Conservation (phyloP, 768 basidiomycete species). For the Suillus luteus region DNA sequence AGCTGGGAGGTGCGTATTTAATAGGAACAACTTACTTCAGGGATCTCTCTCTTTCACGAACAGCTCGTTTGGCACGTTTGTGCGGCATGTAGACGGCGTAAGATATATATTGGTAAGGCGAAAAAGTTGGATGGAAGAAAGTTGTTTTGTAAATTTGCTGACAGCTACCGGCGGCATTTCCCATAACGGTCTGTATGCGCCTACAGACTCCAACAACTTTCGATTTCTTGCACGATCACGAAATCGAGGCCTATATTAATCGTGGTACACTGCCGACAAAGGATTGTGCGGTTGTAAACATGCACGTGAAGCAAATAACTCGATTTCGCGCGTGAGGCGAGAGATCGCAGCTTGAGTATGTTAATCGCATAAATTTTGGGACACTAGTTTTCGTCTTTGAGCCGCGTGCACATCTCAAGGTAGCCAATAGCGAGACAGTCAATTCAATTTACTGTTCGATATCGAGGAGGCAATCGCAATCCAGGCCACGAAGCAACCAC, state of each 20-base stretch:
- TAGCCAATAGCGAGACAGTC: neutral
- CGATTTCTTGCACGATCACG: neutral
- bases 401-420: neutral
- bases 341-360: neutral
- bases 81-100: constrained; percentile 53
- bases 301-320: neutral
- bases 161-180: constrained; percentile 4
- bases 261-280: neutral
- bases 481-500: neutral
- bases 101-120: neutral
- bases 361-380: neutral
- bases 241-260: neutral
- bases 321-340: neutral
- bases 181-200: neutral
- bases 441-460: neutral
- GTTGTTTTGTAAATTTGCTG: neutral
- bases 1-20: constrained; percentile 2
- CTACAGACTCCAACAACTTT: too few species aligned
- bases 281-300: neutral
- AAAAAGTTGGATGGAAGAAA: neutral
- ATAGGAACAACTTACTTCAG: constrained; percentile 40
- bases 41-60: constrained; percentile 44
- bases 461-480: neutral
- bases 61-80: constrained; percentile 58
- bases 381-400: neutral